These are phyloP conservation scores for Starmerella vaccinii DNA, from an alignment of 805 yeast genomes.

Conservation along the genomic window DNA sequence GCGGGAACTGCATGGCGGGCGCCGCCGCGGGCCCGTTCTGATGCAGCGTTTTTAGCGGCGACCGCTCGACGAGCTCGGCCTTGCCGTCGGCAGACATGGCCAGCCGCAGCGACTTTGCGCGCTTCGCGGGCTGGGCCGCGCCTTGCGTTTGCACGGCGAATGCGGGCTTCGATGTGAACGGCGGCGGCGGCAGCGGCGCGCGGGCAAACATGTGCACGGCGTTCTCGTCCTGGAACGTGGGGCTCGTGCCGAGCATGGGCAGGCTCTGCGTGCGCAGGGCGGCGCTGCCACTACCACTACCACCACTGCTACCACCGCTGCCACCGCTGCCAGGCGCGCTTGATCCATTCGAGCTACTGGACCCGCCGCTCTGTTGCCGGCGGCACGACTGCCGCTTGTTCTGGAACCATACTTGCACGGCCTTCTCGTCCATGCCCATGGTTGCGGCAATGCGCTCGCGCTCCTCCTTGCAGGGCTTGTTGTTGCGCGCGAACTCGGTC, in stretches of 20 bases:
- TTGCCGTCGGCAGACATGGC: slow-evolving; percentile 35
- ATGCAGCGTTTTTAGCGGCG: slow-evolving; percentile 22
- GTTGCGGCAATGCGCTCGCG: slow-evolving; percentile 67
- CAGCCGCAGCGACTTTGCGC: slow-evolving; percentile 25
- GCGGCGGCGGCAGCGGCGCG: not conserved
- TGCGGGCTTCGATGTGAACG: slow-evolving; percentile 1
- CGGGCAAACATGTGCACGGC: not conserved
- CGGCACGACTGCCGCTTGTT: slow-evolving; percentile 75
- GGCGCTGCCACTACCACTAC: slow-evolving; percentile 8
- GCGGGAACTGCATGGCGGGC: slow-evolving; percentile 5
- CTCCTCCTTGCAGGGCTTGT: slow-evolving; percentile 69
- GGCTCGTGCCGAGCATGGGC: slow-evolving; percentile 5
- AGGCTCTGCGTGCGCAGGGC: slow-evolving; percentile 16
- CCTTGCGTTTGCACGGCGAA: slow-evolving; percentile 1
- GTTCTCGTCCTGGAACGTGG: slow-evolving; percentile 18
- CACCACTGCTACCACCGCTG: no score
- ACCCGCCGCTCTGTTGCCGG: slow-evolving; percentile 20
- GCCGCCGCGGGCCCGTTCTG: not conserved
- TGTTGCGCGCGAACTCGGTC: slow-evolving; percentile 61
- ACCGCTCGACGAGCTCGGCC: slow-evolving; percentile 31
- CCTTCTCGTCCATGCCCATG: slow-evolving; percentile 92
- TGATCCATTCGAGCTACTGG: not conserved
- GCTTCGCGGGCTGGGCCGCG: slow-evolving; percentile 9
- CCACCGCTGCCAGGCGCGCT: no score
- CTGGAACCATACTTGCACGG: slow-evolving; percentile 98